Evolutionary conservation across 2,329 filamentous ascomycete genomes (phyloP).

Genomic region (Elsinoe necatrix): DNA sequence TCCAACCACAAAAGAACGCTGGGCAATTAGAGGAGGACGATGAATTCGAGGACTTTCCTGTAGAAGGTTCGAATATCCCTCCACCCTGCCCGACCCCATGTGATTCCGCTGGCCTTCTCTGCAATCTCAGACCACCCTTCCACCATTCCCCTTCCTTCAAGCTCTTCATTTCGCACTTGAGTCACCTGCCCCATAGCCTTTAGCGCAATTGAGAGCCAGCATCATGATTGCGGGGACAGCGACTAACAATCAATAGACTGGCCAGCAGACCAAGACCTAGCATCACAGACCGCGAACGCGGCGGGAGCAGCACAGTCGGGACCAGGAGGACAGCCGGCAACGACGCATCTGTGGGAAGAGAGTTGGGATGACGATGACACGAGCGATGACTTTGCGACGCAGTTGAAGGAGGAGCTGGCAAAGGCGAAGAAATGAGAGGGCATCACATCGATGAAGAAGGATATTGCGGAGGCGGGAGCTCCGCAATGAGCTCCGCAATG

Average conservation of each 20-base stretch:
- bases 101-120: no score
- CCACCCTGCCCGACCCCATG: no score
- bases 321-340: slow-evolving; percentile 17
- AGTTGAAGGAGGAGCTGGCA: slow-evolving; percentile 65
- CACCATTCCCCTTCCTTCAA: background rate
- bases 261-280: slow-evolving; percentile 76
- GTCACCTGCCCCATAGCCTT: no score
- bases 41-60: slow-evolving; percentile 97
- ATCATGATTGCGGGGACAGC: background rate
- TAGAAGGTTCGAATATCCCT: slow-evolving; percentile 62
- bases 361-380: slow-evolving; percentile 99
- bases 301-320: slow-evolving; percentile 36
- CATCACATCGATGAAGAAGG: background rate
- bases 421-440: background rate
- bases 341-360: slow-evolving; percentile 89
- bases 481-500: no score
- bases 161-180: no score
- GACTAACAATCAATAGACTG: slow-evolving; percentile 57
- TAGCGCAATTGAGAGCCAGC: no score
- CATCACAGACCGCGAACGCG: slow-evolving; percentile 36
- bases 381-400: slow-evolving; percentile 88
- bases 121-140: no score
- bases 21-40: slow-evolving; percentile 87
- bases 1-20: slow-evolving; percentile 53
- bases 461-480: background rate